phyloP scores from a whole-genome alignment of 305 asterid genomes.

The Solanum hybrid region DNA sequence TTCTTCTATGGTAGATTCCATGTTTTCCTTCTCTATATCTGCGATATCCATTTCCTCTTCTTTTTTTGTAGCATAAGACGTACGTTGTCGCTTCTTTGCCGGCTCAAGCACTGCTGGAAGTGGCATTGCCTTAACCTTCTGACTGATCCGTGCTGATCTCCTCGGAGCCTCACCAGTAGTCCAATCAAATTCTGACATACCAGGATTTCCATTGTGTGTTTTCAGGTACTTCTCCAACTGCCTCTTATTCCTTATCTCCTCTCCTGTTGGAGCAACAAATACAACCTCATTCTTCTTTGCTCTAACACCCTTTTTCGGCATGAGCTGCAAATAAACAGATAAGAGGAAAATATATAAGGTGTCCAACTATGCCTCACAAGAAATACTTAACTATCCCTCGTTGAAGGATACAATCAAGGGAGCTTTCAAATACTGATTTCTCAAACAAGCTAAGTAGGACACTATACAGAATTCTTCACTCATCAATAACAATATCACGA shows the following conservation, averaged over 20 bases:
- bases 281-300: slow-evolving; percentile 61
- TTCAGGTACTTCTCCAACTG: slow-evolving; percentile 75
- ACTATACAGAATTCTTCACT: neutral
- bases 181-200: slow-evolving; percentile 77
- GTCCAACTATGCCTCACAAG: neutral
- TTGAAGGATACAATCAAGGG: neutral
- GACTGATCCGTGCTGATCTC: slow-evolving; percentile 82
- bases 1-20: neutral
- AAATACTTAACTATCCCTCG: neutral
- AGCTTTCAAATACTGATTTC: neutral
- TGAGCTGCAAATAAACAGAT: slow-evolving; percentile 29
- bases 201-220: slow-evolving; percentile 57
- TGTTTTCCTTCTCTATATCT: neutral
- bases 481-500: neutral
- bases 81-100: slow-evolving; percentile 47
- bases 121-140: slow-evolving; percentile 56
- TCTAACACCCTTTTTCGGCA: slow-evolving; percentile 51
- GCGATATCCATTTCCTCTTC: slow-evolving; percentile 14
- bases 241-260: slow-evolving; percentile 56
- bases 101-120: slow-evolving; percentile 46
- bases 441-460: neutral
- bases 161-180: slow-evolving; percentile 77
- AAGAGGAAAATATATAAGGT: neutral
- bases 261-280: slow-evolving; percentile 80
- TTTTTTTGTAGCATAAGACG: slow-evolving; percentile 31